These are phyloP conservation scores for Prunus yedoensis DNA, from an alignment of 331 rosid genomes.

Conservation along the genomic window DNA sequence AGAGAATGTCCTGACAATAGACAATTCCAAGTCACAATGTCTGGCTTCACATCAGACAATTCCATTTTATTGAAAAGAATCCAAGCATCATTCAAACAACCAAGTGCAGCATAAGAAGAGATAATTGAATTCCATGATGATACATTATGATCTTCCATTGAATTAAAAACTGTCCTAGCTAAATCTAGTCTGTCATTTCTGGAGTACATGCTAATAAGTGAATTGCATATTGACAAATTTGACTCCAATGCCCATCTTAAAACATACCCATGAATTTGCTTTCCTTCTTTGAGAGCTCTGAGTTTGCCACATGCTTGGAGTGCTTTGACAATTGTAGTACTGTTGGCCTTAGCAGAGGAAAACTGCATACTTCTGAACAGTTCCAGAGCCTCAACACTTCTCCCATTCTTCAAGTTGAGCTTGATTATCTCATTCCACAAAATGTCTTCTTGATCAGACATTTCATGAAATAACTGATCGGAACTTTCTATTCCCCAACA, in stretches of 20 bases:
- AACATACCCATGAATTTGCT: constrained; percentile 73
- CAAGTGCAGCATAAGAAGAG: constrained; percentile 42
- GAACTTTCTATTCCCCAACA: constrained; percentile 55
- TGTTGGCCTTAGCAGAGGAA: constrained; percentile 37
- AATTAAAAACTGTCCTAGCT: constrained; percentile 53
- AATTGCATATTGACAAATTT: constrained; percentile 51
- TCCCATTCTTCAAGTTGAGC: constrained; percentile 57
- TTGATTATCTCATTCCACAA: constrained; percentile 63
- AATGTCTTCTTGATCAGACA: constrained; percentile 39
- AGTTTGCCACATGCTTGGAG: constrained; percentile 70
- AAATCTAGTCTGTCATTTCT: constrained; percentile 43
- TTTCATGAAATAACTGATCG: constrained; percentile 51
- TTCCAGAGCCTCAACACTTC: constrained; percentile 47
- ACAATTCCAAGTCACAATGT: constrained; percentile 68
- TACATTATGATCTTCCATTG: constrained; percentile 45
- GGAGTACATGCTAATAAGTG: constrained; percentile 69
- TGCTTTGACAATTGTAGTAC: constrained; percentile 45
- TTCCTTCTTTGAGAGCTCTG: constrained; percentile 62
- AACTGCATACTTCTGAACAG: constrained; percentile 50
- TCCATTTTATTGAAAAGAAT: constrained; percentile 41
- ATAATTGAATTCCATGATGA: constrained; percentile 76
- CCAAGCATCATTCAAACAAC: constrained; percentile 49
- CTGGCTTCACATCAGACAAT: constrained; percentile 46
- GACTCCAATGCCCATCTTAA: constrained; percentile 41
- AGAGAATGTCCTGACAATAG: constrained; percentile 58